A percentile compares a stretch with the other conserved stretches of the same genome.
These are phyloP conservation scores for Globisporangium spinosum DNA, from an alignment of 352 stramenopile genomes.

Conservation along the genomic window DNA sequence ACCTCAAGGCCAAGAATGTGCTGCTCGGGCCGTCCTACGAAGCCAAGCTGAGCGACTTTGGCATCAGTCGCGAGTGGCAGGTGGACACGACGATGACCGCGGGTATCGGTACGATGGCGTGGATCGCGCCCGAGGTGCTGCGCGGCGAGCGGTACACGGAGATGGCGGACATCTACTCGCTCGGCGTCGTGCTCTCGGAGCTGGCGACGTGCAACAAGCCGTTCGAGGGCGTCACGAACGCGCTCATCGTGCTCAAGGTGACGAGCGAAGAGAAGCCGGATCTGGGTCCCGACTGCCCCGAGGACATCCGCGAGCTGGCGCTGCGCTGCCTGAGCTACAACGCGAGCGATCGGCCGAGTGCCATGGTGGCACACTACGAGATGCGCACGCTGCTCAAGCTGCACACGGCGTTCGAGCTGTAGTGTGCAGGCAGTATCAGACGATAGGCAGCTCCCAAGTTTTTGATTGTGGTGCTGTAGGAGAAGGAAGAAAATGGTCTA, in stretches of 20 bases:
- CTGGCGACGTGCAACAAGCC: constrained; percentile 60
- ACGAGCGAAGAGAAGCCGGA: constrained; percentile 65
- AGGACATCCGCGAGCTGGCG: constrained; percentile 62
- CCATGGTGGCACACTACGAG: constrained; percentile 74
- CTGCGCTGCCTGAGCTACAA: constrained; percentile 66
- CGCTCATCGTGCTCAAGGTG: constrained; percentile 71
- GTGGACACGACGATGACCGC: constrained; percentile 79
- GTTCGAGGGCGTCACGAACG: constrained; percentile 68
- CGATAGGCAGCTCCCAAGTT: background rate
- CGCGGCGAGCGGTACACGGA: constrained; percentile 82
- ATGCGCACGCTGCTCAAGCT: constrained; percentile 68
- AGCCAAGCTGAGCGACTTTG: constrained; percentile 83
- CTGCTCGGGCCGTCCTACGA: constrained; percentile 57
- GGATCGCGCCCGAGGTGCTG: constrained; percentile 79
- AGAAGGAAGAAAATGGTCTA: constrained; percentile 2
- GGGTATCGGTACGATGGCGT: constrained; percentile 82
- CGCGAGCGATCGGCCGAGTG: constrained; percentile 54
- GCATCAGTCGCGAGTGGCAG: constrained; percentile 72
- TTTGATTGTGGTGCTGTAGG: background rate
- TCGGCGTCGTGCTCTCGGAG: constrained; percentile 77
- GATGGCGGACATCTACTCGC: constrained; percentile 86
- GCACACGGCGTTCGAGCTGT: constrained; percentile 55
- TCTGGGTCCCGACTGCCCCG: constrained; percentile 50
- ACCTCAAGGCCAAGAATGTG: constrained; percentile 80
- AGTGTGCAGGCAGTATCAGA: background rate